Evolutionary conservation across 2,329 filamentous ascomycete genomes (phyloP).

Genomic region (Arthrobotrys sinensis): DNA sequence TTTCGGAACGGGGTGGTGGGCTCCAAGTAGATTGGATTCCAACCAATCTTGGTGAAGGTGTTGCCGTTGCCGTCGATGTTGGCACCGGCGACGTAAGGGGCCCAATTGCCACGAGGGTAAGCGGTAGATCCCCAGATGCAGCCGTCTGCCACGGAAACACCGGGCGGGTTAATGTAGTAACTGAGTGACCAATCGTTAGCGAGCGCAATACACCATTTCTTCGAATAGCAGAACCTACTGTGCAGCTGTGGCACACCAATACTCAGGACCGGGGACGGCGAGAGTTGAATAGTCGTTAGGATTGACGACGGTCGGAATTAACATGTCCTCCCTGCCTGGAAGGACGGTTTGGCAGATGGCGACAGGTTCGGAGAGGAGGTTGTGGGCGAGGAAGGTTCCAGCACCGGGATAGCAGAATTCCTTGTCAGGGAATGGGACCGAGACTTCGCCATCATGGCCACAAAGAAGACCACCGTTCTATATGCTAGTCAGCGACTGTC

Average conservation of each 20-base stretch:
- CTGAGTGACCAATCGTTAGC: constrained; percentile 67
- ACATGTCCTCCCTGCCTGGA: constrained; percentile 85
- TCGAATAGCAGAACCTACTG: constrained; percentile 73
- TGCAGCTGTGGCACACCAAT: constrained; percentile 81
- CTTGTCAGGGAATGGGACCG: constrained; percentile 78
- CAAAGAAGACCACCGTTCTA: constrained; percentile 83
- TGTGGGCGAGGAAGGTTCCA: constrained; percentile 77
- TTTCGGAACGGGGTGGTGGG: constrained; percentile 71
- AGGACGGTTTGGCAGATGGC: constrained; percentile 85
- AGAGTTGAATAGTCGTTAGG: constrained; percentile 71
- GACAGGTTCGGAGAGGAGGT: constrained; percentile 74
- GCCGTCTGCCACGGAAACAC: constrained; percentile 73
- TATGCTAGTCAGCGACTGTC: constrained; percentile 13
- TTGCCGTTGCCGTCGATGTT: constrained; percentile 77
- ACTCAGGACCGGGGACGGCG: constrained; percentile 78
- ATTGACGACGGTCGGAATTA: constrained; percentile 81
- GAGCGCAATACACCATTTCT: constrained; percentile 7
- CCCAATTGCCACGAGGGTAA: constrained; percentile 81
- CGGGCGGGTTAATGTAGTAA: constrained; percentile 84
- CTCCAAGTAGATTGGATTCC: constrained; percentile 81
- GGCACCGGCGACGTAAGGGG: constrained; percentile 81
- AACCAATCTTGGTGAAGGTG: constrained; percentile 82
- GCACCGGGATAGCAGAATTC: constrained; percentile 80
- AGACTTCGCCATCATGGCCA: constrained; percentile 76
- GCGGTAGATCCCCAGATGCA: constrained; percentile 80